A percentile compares a stretch with the other conserved stretches of the same genome.
These are phyloP conservation scores for Metschnikowia kunwiensis DNA, from an alignment of 805 yeast species.

Conservation along the genomic window DNA sequence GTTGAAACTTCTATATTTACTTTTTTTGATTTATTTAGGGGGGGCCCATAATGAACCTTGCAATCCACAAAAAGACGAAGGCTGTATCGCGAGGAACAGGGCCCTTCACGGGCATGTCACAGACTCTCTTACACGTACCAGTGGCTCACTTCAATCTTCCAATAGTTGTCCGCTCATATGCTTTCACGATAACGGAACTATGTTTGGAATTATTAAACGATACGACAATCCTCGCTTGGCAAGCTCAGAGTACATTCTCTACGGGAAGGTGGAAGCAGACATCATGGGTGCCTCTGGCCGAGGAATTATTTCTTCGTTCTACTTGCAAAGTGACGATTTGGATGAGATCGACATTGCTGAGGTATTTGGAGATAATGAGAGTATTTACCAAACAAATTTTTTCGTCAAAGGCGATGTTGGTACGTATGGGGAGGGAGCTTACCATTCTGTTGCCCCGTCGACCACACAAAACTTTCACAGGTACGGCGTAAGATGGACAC, in stretches of 20 bases:
- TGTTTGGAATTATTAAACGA: conserved; percentile 11
- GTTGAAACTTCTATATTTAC: neutral
- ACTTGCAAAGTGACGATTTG: conserved; percentile 41
- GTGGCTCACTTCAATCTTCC: conserved; percentile 12
- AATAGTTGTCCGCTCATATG: conserved; percentile 13
- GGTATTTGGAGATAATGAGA: conserved; percentile 34
- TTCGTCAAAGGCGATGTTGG: conserved; percentile 39
- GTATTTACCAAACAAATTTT: conserved; percentile 35
- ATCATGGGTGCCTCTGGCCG: conserved; percentile 30
- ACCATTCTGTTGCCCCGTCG: conserved; percentile 25
- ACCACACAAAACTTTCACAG: conserved; percentile 26
- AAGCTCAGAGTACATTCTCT: conserved; percentile 30
- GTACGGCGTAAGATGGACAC: conserved; percentile 40
- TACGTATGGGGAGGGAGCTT: conserved; percentile 35
- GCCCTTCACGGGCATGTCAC: conserved; percentile 23
- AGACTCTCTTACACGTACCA: conserved; percentile 20
- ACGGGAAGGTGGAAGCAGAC: conserved; percentile 39
- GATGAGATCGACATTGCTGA: conserved; percentile 44
- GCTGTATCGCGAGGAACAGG: conserved; percentile 26
- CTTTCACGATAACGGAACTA: conserved; percentile 7
- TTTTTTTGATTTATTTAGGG: neutral
- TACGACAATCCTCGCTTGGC: conserved; percentile 32
- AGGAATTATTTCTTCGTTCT: conserved; percentile 39
- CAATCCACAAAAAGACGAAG: conserved; percentile 25
- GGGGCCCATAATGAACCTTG: conserved; percentile 18